These are phyloP conservation scores for Neurospora sp. DNA, from an alignment of 2,329 filamentous ascomycete genomes.

Conservation along the genomic window DNA sequence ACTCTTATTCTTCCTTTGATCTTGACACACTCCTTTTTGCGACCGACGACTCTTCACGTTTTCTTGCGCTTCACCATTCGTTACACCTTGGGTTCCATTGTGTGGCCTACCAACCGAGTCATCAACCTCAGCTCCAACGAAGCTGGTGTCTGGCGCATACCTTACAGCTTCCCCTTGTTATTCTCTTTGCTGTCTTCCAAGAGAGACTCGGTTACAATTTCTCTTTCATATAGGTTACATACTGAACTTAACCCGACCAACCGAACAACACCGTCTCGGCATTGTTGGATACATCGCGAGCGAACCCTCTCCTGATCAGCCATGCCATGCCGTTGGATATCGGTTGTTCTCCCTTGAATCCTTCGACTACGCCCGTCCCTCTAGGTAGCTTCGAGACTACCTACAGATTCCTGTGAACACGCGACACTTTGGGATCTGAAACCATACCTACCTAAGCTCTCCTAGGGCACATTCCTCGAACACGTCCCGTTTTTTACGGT, in stretches of 20 bases:
- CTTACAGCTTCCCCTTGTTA: not conserved
- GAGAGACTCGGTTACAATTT: not conserved
- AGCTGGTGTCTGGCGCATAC: not conserved
- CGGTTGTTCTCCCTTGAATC: not conserved
- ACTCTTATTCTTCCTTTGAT: not conserved
- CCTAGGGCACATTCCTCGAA: not conserved
- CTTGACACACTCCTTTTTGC: not conserved
- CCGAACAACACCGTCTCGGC: not conserved
- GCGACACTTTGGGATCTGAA: not conserved
- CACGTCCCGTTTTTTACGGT: conserved; percentile 1
- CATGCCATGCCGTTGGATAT: not conserved
- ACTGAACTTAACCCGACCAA: not conserved
- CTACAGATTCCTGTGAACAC: not conserved
- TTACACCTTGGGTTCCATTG: not conserved
- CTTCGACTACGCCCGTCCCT: not conserved
- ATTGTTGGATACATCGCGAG: not conserved
- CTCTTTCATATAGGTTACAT: not conserved
- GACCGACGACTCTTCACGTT: not conserved
- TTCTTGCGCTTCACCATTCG: not conserved
- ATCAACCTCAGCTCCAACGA: not conserved
- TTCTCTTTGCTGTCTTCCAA: not conserved
- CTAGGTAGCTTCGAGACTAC: not conserved
- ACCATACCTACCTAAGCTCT: not conserved
- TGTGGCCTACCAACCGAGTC: not conserved
- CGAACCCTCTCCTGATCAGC: not conserved